These are phyloP conservation scores for Penicillium sp. DNA, from an alignment of 2,329 filamentous ascomycete genomes.

Conservation along the genomic window DNA sequence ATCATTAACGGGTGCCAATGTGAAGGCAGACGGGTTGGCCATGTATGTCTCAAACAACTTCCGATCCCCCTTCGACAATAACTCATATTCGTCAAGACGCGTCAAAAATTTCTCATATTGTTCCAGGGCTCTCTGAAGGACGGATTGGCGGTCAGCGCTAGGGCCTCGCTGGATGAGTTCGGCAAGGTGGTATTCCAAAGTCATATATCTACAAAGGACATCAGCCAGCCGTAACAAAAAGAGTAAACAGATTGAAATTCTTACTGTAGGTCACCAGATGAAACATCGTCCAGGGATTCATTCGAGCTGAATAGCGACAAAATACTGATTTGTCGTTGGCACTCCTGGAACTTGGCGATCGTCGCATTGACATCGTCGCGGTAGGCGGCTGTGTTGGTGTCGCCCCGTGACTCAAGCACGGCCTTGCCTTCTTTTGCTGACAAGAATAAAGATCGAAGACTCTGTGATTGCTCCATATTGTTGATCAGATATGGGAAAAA, in stretches of 20 bases:
- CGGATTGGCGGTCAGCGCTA: conserved; percentile 62
- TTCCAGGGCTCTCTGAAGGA: conserved; percentile 64
- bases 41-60: conserved; percentile 71
- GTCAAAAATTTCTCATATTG: conserved; percentile 78
- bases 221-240: conserved; percentile 12
- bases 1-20: conserved; percentile 65
- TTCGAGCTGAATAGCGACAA: conserved; percentile 88
- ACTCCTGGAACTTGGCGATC: conserved; percentile 71
- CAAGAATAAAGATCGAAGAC: conserved; percentile 55
- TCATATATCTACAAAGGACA: conserved; percentile 61
- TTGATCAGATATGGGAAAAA: neutral
- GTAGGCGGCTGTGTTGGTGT: conserved; percentile 66
- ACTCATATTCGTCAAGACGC: conserved; percentile 73
- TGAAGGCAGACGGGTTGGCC: conserved; percentile 71
- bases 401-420: conserved; percentile 62
- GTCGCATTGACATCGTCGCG: conserved; percentile 66
- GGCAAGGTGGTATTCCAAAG: conserved; percentile 74
- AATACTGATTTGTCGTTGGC: conserved; percentile 65
- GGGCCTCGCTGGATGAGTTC: conserved; percentile 71
- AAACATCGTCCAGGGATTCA: conserved; percentile 81
- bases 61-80: conserved; percentile 65
- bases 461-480: conserved; percentile 50
- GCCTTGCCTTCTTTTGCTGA: conserved; percentile 57
- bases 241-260: neutral
- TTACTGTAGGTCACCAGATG: conserved; percentile 79